These are phyloP conservation scores for Hemerocallis citrina DNA, from an alignment of 106 monocot genomes.

Conservation along the genomic window DNA sequence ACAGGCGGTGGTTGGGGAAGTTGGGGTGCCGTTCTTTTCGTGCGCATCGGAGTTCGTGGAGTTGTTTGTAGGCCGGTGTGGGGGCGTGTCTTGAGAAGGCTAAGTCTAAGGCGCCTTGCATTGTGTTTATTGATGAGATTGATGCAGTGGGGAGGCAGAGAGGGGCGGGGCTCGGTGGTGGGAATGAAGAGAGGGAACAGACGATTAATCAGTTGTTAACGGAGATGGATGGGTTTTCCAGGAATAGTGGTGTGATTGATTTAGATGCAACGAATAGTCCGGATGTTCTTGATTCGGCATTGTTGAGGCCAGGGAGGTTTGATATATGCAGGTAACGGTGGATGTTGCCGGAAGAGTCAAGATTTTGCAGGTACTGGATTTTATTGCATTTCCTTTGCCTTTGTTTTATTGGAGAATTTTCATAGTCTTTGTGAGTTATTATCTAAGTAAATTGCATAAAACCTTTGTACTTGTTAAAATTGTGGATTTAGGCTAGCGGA, in stretches of 20 bases:
- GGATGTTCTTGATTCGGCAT: constrained; percentile 86
- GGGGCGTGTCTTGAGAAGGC: constrained; percentile 82
- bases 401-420: too few species aligned
- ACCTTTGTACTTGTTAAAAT: too few species aligned
- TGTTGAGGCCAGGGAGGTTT: constrained; percentile 86
- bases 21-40: constrained; percentile 97
- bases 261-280: constrained; percentile 93
- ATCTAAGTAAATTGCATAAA: too few species aligned
- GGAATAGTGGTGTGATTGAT: constrained; percentile 97
- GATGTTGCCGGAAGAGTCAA: constrained; percentile 96
- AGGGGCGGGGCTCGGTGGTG: constrained; percentile 89
- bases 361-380: constrained; percentile 68
- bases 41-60: constrained; percentile 98
- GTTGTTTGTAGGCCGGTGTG: constrained; percentile 83
- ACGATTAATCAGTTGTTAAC: constrained; percentile 98
- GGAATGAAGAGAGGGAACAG: constrained; percentile 98
- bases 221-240: constrained; percentile 96
- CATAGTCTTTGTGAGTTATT: too few species aligned
- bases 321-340: constrained; percentile 94
- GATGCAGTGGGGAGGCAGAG: constrained; percentile 96
- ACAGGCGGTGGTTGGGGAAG: constrained; percentile 89
- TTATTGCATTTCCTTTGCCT: too few species aligned
- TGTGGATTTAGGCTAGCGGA: too few species aligned
- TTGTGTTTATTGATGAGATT: constrained; percentile 99
- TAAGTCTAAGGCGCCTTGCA: constrained; percentile 94